These are phyloP conservation scores for Cucumis melo DNA, from an alignment of 306 rosid species.

Conservation along the genomic window DNA sequence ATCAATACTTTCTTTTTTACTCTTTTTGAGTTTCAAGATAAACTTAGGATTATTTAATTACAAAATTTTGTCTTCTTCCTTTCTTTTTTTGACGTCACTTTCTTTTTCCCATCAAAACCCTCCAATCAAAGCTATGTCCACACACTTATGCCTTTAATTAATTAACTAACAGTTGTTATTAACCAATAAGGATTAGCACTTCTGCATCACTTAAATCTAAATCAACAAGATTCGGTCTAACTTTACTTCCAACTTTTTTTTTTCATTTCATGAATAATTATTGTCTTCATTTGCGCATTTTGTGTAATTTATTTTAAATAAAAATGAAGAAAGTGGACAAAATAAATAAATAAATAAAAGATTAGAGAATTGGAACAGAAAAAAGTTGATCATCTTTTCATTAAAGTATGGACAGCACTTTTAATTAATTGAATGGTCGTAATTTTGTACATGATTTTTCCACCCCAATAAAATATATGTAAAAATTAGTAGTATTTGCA, in stretches of 20 bases:
- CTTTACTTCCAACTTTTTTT: not conserved
- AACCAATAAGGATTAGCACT: not conserved
- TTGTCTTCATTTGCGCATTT: not conserved
- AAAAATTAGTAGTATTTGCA: not conserved
- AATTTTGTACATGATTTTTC: not conserved
- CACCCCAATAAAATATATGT: not conserved
- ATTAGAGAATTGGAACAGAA: not conserved
- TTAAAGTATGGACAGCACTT: not conserved
- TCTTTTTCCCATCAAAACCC: not conserved
- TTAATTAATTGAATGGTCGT: not conserved
- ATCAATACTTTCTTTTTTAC: not conserved
- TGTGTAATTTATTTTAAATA: not conserved
- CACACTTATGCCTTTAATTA: not conserved
- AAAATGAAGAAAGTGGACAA: not conserved
- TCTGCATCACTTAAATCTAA: not conserved
- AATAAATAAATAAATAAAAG: not conserved
- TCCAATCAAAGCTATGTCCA: not conserved
- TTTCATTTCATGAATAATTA: not conserved
- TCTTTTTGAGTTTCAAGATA: slow-evolving; percentile 1
- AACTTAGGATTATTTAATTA: not conserved
- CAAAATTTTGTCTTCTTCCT: not conserved
- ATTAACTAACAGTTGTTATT: not conserved
- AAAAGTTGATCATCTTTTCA: not conserved
- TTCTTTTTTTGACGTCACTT: not conserved
- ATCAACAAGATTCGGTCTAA: not conserved